Evolutionary conservation across 1,284 basidiomycete species (phyloP).

Genomic region (Trichosporon ovoides): DNA sequence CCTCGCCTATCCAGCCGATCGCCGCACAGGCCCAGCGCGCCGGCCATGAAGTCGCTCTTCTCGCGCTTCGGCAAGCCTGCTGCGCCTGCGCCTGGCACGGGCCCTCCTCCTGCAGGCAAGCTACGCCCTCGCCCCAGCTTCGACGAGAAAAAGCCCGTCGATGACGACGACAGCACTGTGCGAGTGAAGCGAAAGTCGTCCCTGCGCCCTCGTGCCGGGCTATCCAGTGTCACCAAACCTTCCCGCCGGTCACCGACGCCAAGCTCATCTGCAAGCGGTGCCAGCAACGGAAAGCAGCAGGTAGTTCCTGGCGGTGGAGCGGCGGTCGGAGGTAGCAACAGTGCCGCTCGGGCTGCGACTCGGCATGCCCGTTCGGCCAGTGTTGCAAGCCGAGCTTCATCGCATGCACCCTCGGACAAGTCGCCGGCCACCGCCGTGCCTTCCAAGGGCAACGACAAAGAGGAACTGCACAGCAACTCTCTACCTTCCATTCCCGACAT

Average conservation of each 20-base stretch:
- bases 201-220: neutral
- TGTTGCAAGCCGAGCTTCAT: neutral
- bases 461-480: neutral
- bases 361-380: constrained; percentile 1
- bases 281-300: neutral
- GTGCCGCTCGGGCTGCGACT: neutral
- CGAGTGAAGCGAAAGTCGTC: constrained; percentile 1
- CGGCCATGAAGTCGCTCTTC: constrained; percentile 33
- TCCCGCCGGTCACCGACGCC: neutral
- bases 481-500: neutral
- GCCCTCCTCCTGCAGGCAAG: neutral
- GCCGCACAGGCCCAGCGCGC: neutral
- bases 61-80: constrained; percentile 24
- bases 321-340: neutral
- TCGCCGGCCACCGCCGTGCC: neutral
- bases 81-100: neutral
- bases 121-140: constrained; percentile 5
- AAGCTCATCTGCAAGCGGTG: neutral
- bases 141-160: constrained; percentile 9
- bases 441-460: constrained; percentile 5
- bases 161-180: constrained; percentile 1
- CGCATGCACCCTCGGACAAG: neutral
- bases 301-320: neutral
- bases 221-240: neutral
- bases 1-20: neutral